Percentiles rank a stretch among this genome's conserved stretches.
Conservation (phyloP, 2,329 filamentous ascomycete species). For the Colletotrichum musicola region DNA sequence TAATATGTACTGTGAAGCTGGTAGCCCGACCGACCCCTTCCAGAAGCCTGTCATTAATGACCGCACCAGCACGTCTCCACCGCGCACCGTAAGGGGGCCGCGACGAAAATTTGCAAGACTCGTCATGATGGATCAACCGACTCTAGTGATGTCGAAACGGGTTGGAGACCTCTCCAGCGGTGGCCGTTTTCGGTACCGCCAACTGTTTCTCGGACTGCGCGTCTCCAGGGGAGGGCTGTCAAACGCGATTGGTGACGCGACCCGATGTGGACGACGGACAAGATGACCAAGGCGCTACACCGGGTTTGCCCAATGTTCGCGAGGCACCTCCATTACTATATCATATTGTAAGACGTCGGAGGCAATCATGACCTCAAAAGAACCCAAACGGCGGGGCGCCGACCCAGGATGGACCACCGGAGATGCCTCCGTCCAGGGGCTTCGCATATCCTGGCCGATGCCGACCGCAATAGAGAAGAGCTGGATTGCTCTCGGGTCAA, state of each 20-base stretch:
- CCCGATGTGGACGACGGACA: constrained; percentile 6
- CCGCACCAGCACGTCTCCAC: constrained; percentile 18
- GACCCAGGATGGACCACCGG: not conserved
- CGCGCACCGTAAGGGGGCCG: constrained; percentile 1
- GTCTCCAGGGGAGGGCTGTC: not conserved
- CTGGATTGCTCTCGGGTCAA: not conserved
- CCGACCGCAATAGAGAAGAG: not conserved
- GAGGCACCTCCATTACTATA: not conserved
- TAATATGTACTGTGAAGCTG: not conserved
- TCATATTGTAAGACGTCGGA: constrained; percentile 3
- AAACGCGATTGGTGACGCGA: not conserved
- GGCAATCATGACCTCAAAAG: not conserved
- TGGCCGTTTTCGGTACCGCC: not conserved
- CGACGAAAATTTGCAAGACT: constrained; percentile 18
- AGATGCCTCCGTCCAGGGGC: not conserved
- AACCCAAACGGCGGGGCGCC: not conserved
- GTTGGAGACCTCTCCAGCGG: not conserved
- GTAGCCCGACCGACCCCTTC: constrained; percentile 1
- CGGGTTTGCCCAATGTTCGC: not conserved
- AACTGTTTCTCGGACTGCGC: not conserved
- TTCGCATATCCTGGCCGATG: not conserved
- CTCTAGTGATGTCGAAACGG: constrained; percentile 6
- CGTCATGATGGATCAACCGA: constrained; percentile 8
- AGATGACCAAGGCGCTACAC: not conserved
- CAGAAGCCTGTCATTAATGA: constrained; percentile 33